Evolutionary conservation across 2,329 filamentous ascomycete genomes (phyloP).

Genomic region (Mollisia scopiformis): DNA sequence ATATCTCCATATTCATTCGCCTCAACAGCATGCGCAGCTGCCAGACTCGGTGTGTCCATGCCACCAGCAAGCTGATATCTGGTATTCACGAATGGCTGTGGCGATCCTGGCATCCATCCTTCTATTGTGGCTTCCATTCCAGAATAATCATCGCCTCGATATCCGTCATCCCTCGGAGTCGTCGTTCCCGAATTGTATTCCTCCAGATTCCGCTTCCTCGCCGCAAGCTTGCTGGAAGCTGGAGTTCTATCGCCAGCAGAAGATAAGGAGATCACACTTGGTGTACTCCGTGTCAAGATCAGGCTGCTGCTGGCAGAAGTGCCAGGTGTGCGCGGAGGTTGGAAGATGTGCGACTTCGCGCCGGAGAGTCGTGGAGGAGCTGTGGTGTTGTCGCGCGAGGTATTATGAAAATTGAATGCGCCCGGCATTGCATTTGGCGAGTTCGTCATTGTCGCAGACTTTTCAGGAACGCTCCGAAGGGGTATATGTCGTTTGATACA

Average conservation of each 20-base stretch:
- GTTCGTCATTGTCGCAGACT: slow-evolving; percentile 23
- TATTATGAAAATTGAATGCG: slow-evolving; percentile 26
- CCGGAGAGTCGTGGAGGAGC: slow-evolving; percentile 31
- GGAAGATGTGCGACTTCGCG: slow-evolving; percentile 43
- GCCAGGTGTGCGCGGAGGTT: slow-evolving; percentile 44
- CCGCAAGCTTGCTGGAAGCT: slow-evolving; percentile 1
- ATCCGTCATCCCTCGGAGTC: slow-evolving; percentile 13
- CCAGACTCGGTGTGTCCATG: slow-evolving; percentile 46
- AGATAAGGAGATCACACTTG: slow-evolving; percentile 20
- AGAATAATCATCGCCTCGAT: slow-evolving; percentile 5
- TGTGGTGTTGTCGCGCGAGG: slow-evolving; percentile 19
- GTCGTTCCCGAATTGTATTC: slow-evolving; percentile 16
- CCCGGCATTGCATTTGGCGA: slow-evolving; percentile 28
- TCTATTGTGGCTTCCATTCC: slow-evolving; percentile 10
- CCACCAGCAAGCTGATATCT: slow-evolving; percentile 53
- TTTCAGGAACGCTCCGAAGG: not conserved
- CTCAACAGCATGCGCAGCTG: slow-evolving; percentile 38
- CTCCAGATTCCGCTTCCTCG: slow-evolving; percentile 21
- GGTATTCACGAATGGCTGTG: slow-evolving; percentile 52
- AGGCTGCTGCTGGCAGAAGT: slow-evolving; percentile 39
- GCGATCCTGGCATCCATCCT: slow-evolving; percentile 32
- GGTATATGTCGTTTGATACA: not conserved
- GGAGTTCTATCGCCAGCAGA: slow-evolving; percentile 11
- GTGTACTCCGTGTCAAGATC: slow-evolving; percentile 31
- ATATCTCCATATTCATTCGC: slow-evolving; percentile 39